Evolutionary conservation across 2,329 filamentous ascomycete species (phyloP), one percentile per base, ranked within the genome.

Genomic region (Pseudogymnoascus sp.): DNA sequence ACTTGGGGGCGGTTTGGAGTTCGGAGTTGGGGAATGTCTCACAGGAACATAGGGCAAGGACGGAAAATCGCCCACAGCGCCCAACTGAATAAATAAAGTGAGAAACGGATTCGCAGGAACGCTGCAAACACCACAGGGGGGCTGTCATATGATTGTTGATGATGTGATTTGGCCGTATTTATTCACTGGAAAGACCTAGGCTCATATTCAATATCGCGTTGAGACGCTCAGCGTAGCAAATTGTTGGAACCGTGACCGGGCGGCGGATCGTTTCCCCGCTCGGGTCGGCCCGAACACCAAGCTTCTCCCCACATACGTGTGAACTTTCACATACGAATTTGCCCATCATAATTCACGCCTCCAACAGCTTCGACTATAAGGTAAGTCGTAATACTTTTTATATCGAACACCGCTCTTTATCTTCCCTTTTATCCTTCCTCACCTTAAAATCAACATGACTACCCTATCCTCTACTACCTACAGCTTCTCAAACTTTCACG

Each of bases 401-500:
- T 55, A 55, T 55, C 25, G 48, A 5, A 2, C 27, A 58, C 48
- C 48, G 12, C 48, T 58, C 48, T 58, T 58, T 58, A 58, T 35
- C 7, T 35, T 58, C 52, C 6, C n/a, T 18, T 58, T 35, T 12
- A 13, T 35, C 52, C 52, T 58, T 27, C 52, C 52, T 1, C 1
- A 58, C 29, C 1, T 58, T 58, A 35, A 18, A 18, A 10, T 35
- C 52, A 58, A 18, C 52, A 58, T 58, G 52, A 58, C 27, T 58
- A 35, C 52, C 52, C 52, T 58, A 58, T 33, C 48, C 52, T 58
- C 52, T 35, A 7, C 27, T 35, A n/a, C 52, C 52, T 35, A 35
- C n/a, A 58, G 31, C 27, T 61, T 58, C 60, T 58, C 27, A 58
- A 60, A 18, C 60, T 61, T 58, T 8, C 33, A 42, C 13, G 25